phyloP scores from a whole-genome alignment of 441 rosid genomes.

The Capsella rubella region DNA sequence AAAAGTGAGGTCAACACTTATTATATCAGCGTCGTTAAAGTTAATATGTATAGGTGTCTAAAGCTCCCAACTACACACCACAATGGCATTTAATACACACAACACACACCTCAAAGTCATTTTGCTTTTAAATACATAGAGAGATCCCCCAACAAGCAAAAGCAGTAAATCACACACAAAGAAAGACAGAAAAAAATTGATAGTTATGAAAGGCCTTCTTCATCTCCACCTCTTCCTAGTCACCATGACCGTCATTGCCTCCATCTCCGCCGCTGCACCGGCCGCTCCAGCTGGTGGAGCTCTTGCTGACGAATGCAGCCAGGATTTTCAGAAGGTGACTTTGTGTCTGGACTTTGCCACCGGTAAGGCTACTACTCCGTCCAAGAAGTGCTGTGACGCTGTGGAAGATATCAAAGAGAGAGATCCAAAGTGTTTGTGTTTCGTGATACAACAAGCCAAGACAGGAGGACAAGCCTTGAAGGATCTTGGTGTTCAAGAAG shows the following conservation, averaged over 20 bases:
- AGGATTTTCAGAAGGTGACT: constrained; percentile 61
- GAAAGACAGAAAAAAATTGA: background rate
- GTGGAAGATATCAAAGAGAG: constrained; percentile 56
- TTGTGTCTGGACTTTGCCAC: constrained; percentile 70
- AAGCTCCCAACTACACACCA: constrained; percentile 45
- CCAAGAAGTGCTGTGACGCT: constrained; percentile 68
- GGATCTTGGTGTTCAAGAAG: constrained; percentile 71
- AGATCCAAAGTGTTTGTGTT: constrained; percentile 85
- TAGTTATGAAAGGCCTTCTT: constrained; percentile 20
- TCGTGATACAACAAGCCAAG: constrained; percentile 63
- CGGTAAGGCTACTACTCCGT: constrained; percentile 64
- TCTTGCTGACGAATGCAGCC: constrained; percentile 48
- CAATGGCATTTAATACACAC: constrained; percentile 34
- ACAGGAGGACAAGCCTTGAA: constrained; percentile 56
- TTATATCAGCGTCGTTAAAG: constrained; percentile 16
- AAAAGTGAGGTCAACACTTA: constrained; percentile 21
- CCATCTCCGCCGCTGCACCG: constrained; percentile 31
- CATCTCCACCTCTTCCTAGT: constrained; percentile 30
- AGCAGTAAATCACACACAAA: background rate
- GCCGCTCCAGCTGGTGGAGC: constrained; percentile 41
- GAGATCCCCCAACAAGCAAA: constrained; percentile 1
- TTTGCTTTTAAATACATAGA: constrained; percentile 35
- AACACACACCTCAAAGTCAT: constrained; percentile 34
- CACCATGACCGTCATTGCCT: constrained; percentile 30
- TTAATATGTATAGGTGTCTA: constrained; percentile 27